Base-by-base conservation (phyloP, 2,329 filamentous ascomycete species). In the Botrytis paeoniae region DNA sequence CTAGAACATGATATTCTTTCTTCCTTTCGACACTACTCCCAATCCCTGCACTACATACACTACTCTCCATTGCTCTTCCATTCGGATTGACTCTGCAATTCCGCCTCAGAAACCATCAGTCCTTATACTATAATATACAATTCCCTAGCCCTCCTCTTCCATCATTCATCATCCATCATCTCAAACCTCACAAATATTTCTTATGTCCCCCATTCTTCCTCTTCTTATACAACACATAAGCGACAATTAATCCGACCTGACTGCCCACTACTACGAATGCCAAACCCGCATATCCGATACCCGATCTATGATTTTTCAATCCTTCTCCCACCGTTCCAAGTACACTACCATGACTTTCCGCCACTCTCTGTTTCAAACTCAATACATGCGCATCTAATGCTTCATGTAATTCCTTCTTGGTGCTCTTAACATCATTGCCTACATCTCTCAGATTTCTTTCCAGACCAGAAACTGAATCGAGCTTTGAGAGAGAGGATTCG, bases 401-500 rank as follows among this genome's bases (percentile, higher is more conserved):
- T 54, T 76, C 74, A 70, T 80, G 80, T 10, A 80, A 59, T 80
- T 91, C 85, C 83, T 81, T 81, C 84, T 88, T 84, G 81, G 92
- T 84, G 75, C 84, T 84, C 77, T 85, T 85, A 69, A 92, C 82
- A 78, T 91, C 89, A 73, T 84, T 85, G 80, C 89, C 87, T 69
- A 93, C 83, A 57, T 85, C 83, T 74, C 85, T 80, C 69, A 89
- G 79, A 74, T 85, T 84, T 76, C 81, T 81, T 73, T 84, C 80
- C 6, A 89, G 78, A 18, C 54, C 69, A 14, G 85, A 84, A 71
- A 90, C 74, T 66, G 85, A 84, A 76, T 83, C 80, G 62, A 90
- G 77, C 74, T 85, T 81, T 61, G 82, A 78, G 18, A 85, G 83
- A 0, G 66, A 63, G 0, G 72, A 66, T 57, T 80, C 78, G 16